A percentile compares a stretch with the other conserved stretches of the same genome.
phyloP scores from a whole-genome alignment of 805 yeast species.

The Tetrapisispora namnaoensis region DNA sequence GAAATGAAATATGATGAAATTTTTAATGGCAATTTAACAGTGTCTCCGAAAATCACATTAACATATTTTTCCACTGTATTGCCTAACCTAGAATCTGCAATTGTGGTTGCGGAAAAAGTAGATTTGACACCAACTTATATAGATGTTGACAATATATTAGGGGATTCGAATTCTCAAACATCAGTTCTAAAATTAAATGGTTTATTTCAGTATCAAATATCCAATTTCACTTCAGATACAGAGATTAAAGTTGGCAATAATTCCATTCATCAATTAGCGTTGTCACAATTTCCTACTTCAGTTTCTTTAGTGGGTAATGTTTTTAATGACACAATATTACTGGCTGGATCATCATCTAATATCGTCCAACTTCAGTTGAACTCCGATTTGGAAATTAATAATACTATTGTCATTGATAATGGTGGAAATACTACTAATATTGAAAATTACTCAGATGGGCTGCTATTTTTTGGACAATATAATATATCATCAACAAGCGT shows the following conservation, averaged over 20 bases:
- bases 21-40: conserved; percentile 56
- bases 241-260: conserved; percentile 38
- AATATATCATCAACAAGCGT: conserved; percentile 6
- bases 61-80: conserved; percentile 28
- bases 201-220: conserved; percentile 67
- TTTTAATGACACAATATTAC: conserved; percentile 38
- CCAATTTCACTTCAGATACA: conserved; percentile 44
- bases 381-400: conserved; percentile 12
- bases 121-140: conserved; percentile 25
- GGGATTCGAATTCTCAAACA: neutral
- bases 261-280: conserved; percentile 34
- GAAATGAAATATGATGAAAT: conserved; percentile 72
- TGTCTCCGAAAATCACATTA: conserved; percentile 39
- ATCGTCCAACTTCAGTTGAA: conserved; percentile 29
- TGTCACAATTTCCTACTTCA: conserved; percentile 22
- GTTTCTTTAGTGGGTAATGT: conserved; percentile 20
- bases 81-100: conserved; percentile 22
- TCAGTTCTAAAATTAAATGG: conserved; percentile 43
- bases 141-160: neutral
- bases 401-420: conserved; percentile 5
- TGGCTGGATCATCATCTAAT: conserved; percentile 38
- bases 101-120: conserved; percentile 63
- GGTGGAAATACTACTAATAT: conserved; percentile 17
- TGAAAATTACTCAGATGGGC: conserved; percentile 24
- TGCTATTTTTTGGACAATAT: conserved; percentile 26